Percentiles rank a stretch among this genome's conserved stretches.
Evolutionary conservation across 805 yeast species (phyloP).

Genomic region (Priceomyces carsonii): DNA sequence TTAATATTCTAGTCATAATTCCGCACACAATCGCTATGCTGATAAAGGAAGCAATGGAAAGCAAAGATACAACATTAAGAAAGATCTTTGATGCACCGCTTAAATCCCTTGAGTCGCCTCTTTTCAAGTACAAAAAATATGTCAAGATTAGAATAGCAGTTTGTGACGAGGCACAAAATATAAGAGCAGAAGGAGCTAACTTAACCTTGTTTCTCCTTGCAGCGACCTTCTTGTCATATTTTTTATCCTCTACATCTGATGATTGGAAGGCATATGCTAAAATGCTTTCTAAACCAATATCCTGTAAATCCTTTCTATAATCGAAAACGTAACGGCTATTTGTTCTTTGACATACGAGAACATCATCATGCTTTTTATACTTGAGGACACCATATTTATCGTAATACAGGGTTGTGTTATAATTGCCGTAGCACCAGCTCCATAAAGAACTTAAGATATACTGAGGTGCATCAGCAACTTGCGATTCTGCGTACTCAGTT

Average conservation of each 20-base stretch:
- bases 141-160: conserved; percentile 27
- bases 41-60: conserved; percentile 36
- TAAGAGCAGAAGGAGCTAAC: conserved; percentile 27
- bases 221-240: conserved; percentile 12
- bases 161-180: conserved; percentile 29
- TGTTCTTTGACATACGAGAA: conserved; percentile 22
- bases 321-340: conserved; percentile 36
- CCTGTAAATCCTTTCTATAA: conserved; percentile 41
- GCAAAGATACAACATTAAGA: conserved; percentile 35
- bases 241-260: conserved; percentile 8
- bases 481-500: conserved; percentile 45
- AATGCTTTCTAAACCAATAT: conserved; percentile 43
- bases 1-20: conserved; percentile 27
- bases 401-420: conserved; percentile 20
- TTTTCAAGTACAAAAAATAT: conserved; percentile 35
- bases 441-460: conserved; percentile 40
- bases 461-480: conserved; percentile 52
- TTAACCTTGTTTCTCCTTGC: conserved; percentile 16
- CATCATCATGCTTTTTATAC: conserved; percentile 16
- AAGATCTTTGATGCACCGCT: conserved; percentile 27
- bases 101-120: conserved; percentile 36
- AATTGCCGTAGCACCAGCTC: conserved; percentile 48
- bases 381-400: conserved; percentile 15
- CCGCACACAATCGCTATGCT: conserved; percentile 30
- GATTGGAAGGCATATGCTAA: conserved; percentile 49